phyloP scores from a whole-genome alignment of 2,329 filamentous ascomycete genomes.

The Fusarium solani-melongenae region DNA sequence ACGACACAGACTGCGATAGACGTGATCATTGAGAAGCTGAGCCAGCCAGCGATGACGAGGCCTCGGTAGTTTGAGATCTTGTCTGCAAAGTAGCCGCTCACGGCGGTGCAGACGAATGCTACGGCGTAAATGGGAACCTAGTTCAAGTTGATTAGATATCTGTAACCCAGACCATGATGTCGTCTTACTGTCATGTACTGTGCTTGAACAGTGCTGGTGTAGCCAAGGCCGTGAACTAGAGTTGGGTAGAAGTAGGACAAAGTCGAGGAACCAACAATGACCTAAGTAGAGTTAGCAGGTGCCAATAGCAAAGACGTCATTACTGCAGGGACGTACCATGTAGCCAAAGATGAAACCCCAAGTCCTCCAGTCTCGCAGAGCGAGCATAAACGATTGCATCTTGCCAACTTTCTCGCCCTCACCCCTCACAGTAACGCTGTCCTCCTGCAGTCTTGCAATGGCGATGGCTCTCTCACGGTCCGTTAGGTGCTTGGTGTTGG shows the following conservation, averaged over 20 bases:
- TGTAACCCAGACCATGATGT: no score
- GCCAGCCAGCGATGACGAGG: not conserved
- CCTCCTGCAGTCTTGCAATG: constrained; percentile 67
- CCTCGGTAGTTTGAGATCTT: not conserved
- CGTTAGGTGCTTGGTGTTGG: constrained; percentile 64
- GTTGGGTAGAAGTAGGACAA: constrained; percentile 50
- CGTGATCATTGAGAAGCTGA: constrained; percentile 4
- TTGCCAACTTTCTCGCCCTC: constrained; percentile 59
- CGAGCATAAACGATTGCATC: constrained; percentile 16
- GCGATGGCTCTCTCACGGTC: constrained; percentile 68
- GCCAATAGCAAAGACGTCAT: not conserved
- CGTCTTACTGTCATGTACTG: constrained; percentile 43
- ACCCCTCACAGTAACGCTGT: constrained; percentile 70
- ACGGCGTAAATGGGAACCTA: constrained; percentile 62
- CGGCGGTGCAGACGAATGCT: constrained; percentile 60
- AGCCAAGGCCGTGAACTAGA: constrained; percentile 47
- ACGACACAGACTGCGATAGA: constrained; percentile 58
- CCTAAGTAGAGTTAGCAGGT: constrained; percentile 15
- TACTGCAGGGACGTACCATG: constrained; percentile 18
- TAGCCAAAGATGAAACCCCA: constrained; percentile 36
- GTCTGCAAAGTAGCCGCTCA: constrained; percentile 56
- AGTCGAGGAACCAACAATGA: constrained; percentile 46
- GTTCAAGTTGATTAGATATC: not conserved
- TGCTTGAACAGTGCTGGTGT: constrained; percentile 40
- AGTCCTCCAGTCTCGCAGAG: constrained; percentile 27